phyloP scores from a whole-genome alignment of 176 grass and related monocot genomes.

The Melocanna baccifera region DNA sequence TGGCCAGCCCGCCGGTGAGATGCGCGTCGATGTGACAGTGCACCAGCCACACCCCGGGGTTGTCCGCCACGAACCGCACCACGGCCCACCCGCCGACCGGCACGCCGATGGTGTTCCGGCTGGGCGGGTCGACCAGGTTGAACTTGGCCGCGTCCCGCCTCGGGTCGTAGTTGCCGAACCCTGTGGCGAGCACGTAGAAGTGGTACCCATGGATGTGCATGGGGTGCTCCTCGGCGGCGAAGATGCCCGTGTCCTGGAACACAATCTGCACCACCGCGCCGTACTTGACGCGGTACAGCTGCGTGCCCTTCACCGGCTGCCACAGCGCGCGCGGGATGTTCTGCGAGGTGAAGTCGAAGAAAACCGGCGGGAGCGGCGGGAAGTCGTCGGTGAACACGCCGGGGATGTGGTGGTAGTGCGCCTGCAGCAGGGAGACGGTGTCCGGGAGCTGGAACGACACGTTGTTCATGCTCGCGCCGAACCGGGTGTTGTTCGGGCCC shows the following conservation, averaged over 20 bases:
- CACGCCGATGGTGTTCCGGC: conserved; percentile 86
- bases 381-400: conserved; percentile 82
- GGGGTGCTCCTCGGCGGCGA: conserved; percentile 71
- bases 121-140: conserved; percentile 84
- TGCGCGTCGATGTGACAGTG: conserved; percentile 94
- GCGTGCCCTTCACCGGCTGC: conserved; percentile 60
- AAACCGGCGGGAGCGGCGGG: conserved; percentile 57
- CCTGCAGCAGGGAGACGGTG: conserved; percentile 57
- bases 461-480: conserved; percentile 92
- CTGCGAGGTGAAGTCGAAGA: conserved; percentile 69
- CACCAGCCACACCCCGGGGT: conserved; percentile 87
- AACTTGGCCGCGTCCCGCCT: conserved; percentile 52
- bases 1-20: conserved; percentile 61
- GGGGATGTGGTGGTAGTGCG: conserved; percentile 56
- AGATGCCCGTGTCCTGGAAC: conserved; percentile 80
- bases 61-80: conserved; percentile 72
- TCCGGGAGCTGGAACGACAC: conserved; percentile 69
- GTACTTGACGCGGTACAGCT: conserved; percentile 54
- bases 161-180: conserved; percentile 79
- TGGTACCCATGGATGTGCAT: conserved; percentile 96
- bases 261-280: conserved; percentile 78
- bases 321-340: conserved; percentile 66
- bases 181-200: conserved; percentile 82
- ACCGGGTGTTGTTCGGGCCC: conserved; percentile 64
- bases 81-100: conserved; percentile 89